Evolutionary conservation across 345 rosid species (phyloP).

Genomic region (Hibiscus syriacus): DNA sequence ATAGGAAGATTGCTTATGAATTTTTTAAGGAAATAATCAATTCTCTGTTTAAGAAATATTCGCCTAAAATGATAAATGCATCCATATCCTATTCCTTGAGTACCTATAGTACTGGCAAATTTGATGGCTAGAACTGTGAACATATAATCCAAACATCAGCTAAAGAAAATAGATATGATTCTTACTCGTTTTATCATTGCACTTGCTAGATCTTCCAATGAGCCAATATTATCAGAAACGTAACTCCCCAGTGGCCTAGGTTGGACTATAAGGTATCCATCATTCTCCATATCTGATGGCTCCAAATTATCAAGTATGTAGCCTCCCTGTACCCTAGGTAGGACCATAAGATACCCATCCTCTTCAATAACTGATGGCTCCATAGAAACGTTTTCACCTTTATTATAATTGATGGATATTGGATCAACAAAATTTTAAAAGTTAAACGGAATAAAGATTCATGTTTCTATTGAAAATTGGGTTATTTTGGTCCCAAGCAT

Average conservation of each 20-base stretch:
- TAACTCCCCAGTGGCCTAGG: constrained; percentile 43
- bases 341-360: constrained; percentile 35
- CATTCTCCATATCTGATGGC: constrained; percentile 27
- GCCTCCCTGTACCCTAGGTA: constrained; percentile 40
- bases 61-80: too few species aligned
- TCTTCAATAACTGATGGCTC: constrained; percentile 28
- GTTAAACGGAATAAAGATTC: constrained; percentile 33
- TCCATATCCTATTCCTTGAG: background rate
- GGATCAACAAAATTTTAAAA: constrained; percentile 29
- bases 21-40: too few species aligned
- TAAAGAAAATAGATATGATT: constrained; percentile 5
- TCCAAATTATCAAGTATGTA: constrained; percentile 32
- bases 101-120: background rate
- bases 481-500: constrained; percentile 31
- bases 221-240: constrained; percentile 39
- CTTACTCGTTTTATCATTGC: constrained; percentile 55
- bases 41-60: too few species aligned
- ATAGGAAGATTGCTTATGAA: too few species aligned
- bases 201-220: constrained; percentile 57
- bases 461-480: constrained; percentile 25
- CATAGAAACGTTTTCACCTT: constrained; percentile 27
- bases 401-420: constrained; percentile 28
- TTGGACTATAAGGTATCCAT: constrained; percentile 34
- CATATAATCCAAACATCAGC: background rate
- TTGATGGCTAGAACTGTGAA: background rate